Conservation (phyloP, 2,329 filamentous ascomycete genomes). For the Diplodia mutila region DNA sequence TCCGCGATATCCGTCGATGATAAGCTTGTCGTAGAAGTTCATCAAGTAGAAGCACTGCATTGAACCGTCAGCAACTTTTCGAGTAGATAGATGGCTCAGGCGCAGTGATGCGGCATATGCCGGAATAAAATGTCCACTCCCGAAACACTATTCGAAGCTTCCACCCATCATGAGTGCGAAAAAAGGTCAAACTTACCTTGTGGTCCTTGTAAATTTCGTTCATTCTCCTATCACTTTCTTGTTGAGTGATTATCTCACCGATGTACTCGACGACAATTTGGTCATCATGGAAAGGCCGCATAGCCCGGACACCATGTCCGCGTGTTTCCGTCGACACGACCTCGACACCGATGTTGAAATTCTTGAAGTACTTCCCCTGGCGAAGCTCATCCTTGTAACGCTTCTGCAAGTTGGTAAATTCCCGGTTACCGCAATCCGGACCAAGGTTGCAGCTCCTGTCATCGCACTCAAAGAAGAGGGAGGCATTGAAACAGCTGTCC, state of each 20-base stretch:
- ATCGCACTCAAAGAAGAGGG: conserved; percentile 98
- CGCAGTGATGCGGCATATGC: neutral
- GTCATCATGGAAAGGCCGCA: conserved; percentile 81
- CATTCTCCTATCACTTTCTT: conserved; percentile 92
- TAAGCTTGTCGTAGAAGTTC: conserved; percentile 98
- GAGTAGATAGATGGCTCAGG: neutral
- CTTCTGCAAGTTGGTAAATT: conserved; percentile 76
- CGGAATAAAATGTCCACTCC: neutral
- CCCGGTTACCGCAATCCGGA: conserved; percentile 81
- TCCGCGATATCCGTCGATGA: conserved; percentile 94
- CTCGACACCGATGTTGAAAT: conserved; percentile 88
- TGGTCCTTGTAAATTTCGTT: conserved; percentile 92
- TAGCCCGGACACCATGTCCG: conserved; percentile 89
- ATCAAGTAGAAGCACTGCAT: conserved; percentile 93
- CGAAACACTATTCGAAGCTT: neutral
- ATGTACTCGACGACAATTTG: conserved; percentile 99
- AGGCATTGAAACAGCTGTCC: conserved; percentile 89
- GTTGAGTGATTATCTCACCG: conserved; percentile 94
- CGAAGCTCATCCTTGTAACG: conserved; percentile 22
- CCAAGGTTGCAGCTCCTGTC: conserved; percentile 83
- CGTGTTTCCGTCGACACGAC: conserved; percentile 88
- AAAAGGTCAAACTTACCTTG: conserved; percentile 62
- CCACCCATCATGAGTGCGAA: neutral
- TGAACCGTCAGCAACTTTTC: neutral
- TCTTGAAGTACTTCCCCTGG: conserved; percentile 63